Percentiles rank a stretch among this genome's conserved stretches.
These are phyloP conservation scores for Phaeolepiota aurea DNA, from an alignment of 768 basidiomycete genomes.

Conservation along the genomic window DNA sequence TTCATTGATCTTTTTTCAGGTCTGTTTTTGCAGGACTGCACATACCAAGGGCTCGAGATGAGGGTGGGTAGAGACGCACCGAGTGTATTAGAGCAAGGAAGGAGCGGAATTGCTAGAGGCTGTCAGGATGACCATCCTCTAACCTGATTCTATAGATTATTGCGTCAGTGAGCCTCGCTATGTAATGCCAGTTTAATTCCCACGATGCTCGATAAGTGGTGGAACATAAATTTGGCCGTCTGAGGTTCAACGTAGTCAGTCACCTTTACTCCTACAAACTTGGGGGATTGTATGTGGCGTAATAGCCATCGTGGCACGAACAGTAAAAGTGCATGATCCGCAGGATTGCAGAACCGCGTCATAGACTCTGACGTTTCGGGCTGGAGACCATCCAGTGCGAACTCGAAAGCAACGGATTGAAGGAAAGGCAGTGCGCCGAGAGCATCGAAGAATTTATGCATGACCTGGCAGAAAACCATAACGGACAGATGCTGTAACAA, in stretches of 20 bases:
- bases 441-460: too few species aligned
- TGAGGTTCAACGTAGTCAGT: background rate
- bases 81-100: conserved; percentile 77
- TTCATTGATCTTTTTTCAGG: conserved; percentile 27
- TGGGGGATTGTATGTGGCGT: too few species aligned
- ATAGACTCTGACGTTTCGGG: too few species aligned
- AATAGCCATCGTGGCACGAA: too few species aligned
- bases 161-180: too few species aligned
- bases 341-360: too few species aligned
- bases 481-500: too few species aligned
- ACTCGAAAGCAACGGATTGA: too few species aligned
- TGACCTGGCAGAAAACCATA: too few species aligned
- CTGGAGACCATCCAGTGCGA: too few species aligned
- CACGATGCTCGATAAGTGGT: background rate
- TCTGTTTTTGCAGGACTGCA: conserved; percentile 64
- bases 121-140: conserved; percentile 54
- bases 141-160: background rate
- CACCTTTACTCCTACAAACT: conserved; percentile 5
- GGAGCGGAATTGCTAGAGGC: conserved; percentile 83
- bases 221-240: conserved; percentile 1
- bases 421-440: too few species aligned
- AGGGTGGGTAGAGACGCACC: conserved; percentile 74
- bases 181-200: background rate
- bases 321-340: too few species aligned
- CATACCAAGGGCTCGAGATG: conserved; percentile 76